Base-by-base conservation (phyloP, 2,329 filamentous ascomycete species). In the Rhexocercosporidium sp. region DNA sequence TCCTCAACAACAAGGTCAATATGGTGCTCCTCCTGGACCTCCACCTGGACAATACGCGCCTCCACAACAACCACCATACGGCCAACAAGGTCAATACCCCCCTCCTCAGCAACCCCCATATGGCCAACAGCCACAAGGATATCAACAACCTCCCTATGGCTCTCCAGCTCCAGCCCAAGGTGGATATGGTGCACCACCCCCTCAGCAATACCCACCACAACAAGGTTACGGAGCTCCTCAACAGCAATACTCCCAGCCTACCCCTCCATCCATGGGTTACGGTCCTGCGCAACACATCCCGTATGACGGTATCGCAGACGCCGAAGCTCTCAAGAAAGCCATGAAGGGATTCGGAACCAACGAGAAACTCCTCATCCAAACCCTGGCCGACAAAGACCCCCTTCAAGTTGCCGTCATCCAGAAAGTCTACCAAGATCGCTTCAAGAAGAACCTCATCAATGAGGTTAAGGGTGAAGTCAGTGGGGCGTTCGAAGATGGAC, bases 331-430 rank as follows among this genome's bases (percentile, higher is more conserved):
- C 25, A 88, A 93, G 62, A 86, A 86, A 72, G 93, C 95, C 1
- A 97, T 97, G 93, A 97, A 97, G 79, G 94, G 94, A 0, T 92
- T 97, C 69, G 95, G 94, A 39, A 97, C 94, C 0, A 89, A 98
- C 75, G 94, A 97, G 78, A 90, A 89, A 74, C 79, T 86, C 0
- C 82, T 98, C 18, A 94, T 97, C 70, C 82, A 83, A 1, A 82
- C 90, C 3, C 82, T 98, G 9, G 82, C 90, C 2, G 86, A 84
- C 72, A 90, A 94, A 70, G 92, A 96, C 70, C 91, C 94, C 0
- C 82, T 94, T 4, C 92, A 97, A 77, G 85, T 96, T 69, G 86
- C 90, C 57, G 83, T 87, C 9, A 83, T 96, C 61, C 87, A 89
- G 65, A 78, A 84, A 8, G 85, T 90, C 2, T 98, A 91, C 81